phyloP scores from a whole-genome alignment of 371 early-diverging fungal genomes.

The Polyrhizophydium stewartii region DNA sequence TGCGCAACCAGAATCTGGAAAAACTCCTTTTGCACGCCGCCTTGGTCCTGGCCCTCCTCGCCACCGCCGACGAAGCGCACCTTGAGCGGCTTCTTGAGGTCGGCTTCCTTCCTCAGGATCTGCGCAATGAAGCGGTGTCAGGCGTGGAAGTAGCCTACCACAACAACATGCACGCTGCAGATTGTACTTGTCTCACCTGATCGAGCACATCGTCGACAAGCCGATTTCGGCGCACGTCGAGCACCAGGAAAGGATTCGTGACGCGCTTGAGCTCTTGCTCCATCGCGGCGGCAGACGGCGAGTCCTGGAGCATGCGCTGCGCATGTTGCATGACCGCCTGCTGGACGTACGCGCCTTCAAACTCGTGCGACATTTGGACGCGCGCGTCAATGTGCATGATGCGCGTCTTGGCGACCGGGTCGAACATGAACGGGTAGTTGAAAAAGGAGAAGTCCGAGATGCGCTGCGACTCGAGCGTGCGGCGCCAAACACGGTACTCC shows the following conservation, averaged over 20 bases:
- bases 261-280: constrained; percentile 84
- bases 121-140: neutral
- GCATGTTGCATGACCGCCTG: constrained; percentile 69
- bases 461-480: constrained; percentile 14
- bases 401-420: constrained; percentile 69
- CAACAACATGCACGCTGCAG: neutral
- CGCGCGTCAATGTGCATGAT: constrained; percentile 77
- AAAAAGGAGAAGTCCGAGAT: constrained; percentile 63
- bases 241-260: constrained; percentile 74
- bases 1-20: constrained; percentile 58
- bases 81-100: constrained; percentile 63
- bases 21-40: constrained; percentile 75
- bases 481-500: constrained; percentile 69
- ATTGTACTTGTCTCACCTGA: constrained; percentile 41
- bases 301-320: constrained; percentile 59
- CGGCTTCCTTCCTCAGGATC: constrained; percentile 33
- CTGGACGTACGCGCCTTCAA: constrained; percentile 72
- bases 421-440: constrained; percentile 68
- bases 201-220: constrained; percentile 66
- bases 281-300: constrained; percentile 35
- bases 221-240: constrained; percentile 66
- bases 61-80: constrained; percentile 68
- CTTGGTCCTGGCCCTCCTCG: constrained; percentile 88
- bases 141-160: neutral
- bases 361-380: constrained; percentile 76